A percentile compares a stretch with the other conserved stretches of the same genome.
Evolutionary conservation across 2,329 filamentous ascomycete species (phyloP).

Genomic region (Aspergillus quadrilineatus): DNA sequence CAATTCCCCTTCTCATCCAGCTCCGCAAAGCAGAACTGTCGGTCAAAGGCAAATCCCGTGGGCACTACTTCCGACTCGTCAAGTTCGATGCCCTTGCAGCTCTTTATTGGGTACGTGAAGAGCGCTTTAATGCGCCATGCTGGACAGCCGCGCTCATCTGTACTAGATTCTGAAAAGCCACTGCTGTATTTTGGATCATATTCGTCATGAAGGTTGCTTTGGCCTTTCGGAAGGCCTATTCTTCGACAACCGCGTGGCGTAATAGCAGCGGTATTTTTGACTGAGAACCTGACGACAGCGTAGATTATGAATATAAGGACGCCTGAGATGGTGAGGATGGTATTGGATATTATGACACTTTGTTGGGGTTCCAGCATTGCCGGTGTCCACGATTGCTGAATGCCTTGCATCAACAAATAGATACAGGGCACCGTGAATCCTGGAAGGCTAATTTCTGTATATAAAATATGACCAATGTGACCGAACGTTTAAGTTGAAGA

Average conservation of each 20-base stretch:
- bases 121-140: conserved; percentile 64
- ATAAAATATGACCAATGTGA: too few species aligned
- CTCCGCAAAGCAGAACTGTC: conserved; percentile 80
- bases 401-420: too few species aligned
- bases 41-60: conserved; percentile 74
- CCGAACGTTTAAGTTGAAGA: background rate
- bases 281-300: background rate
- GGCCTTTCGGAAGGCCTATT: conserved; percentile 47
- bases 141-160: conserved; percentile 35
- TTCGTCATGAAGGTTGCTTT: conserved; percentile 58
- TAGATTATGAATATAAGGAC: background rate
- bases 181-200: conserved; percentile 52
- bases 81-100: conserved; percentile 74
- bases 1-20: conserved; percentile 36
- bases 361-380: background rate
- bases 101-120: conserved; percentile 80
- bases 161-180: conserved; percentile 30
- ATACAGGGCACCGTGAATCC: too few species aligned
- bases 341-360: background rate
- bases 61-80: conserved; percentile 62
- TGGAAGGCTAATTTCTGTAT: too few species aligned
- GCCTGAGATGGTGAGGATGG: background rate
- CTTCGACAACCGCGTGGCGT: conserved; percentile 51
- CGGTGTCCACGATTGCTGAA: too few species aligned
- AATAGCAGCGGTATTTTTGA: background rate